These are phyloP conservation scores for Poa pratensis DNA, from an alignment of 176 grass and related monocot genomes.

Conservation along the genomic window DNA sequence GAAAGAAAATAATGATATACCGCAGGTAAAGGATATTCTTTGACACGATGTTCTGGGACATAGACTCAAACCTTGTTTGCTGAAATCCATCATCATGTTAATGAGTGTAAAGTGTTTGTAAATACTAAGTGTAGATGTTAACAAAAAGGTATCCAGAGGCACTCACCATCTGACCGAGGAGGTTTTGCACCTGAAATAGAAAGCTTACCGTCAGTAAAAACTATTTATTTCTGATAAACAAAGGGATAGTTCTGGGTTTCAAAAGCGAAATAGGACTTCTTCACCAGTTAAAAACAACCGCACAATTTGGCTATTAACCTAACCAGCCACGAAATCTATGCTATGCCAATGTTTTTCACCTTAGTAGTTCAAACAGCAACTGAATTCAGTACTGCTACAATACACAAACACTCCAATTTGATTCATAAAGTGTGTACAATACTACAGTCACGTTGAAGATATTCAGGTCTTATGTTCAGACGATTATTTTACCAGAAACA, in stretches of 20 bases:
- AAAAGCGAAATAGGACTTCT: constrained; percentile 14
- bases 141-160: constrained; percentile 25
- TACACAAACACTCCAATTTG: not conserved
- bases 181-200: constrained; percentile 88
- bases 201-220: constrained; percentile 33
- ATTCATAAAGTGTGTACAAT: not conserved
- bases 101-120: constrained; percentile 32
- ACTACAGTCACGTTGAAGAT: not conserved
- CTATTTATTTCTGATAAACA: constrained; percentile 13
- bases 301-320: constrained; percentile 23
- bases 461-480: not conserved
- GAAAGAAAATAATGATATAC: constrained; percentile 32
- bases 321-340: not conserved
- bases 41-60: constrained; percentile 85
- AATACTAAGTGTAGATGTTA: constrained; percentile 18
- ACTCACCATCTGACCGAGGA: constrained; percentile 91
- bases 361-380: constrained; percentile 23
- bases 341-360: not conserved
- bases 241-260: not conserved
- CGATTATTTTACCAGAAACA: not conserved
- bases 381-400: constrained; percentile 2
- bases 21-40: constrained; percentile 93
- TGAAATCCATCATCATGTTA: constrained; percentile 53
- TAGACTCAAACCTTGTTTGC: constrained; percentile 92
- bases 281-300: constrained; percentile 6